Evolutionary conservation across 176 grass and related monocot species (phyloP).

Genomic region (Stipa capillata): DNA sequence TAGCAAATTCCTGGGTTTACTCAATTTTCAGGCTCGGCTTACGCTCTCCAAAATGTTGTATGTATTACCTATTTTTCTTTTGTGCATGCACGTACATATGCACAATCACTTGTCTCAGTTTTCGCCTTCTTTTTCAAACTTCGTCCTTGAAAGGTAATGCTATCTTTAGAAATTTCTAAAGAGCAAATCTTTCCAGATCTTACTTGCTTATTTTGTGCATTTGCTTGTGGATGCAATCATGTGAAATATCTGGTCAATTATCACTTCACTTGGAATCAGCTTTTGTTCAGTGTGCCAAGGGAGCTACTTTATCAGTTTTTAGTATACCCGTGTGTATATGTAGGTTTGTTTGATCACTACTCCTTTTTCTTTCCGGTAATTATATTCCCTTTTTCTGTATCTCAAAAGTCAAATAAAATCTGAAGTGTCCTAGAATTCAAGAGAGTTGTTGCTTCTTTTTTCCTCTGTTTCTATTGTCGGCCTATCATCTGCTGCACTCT

Average conservation of each 20-base stretch:
- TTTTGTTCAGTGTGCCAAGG: background rate
- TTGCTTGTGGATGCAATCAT: constrained; percentile 22
- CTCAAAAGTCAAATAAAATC: background rate
- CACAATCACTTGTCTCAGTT: background rate
- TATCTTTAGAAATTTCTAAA: constrained; percentile 1
- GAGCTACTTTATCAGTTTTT: background rate
- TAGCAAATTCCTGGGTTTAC: constrained; percentile 22
- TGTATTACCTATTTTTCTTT: constrained; percentile 9
- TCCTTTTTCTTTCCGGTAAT: too few species aligned
- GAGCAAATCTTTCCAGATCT: constrained; percentile 10
- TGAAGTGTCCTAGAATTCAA: background rate
- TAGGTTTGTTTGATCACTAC: too few species aligned
- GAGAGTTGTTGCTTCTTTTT: background rate
- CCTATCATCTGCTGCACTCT: background rate
- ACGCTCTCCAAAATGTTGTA: constrained; percentile 11
- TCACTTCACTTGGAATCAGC: background rate
- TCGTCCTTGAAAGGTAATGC: background rate
- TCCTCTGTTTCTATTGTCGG: constrained; percentile 4
- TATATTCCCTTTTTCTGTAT: too few species aligned
- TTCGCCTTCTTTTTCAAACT: background rate
- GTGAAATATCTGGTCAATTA: background rate
- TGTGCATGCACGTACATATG: constrained; percentile 13
- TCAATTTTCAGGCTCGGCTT: background rate
- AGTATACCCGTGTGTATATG: background rate
- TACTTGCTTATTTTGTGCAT: background rate